These are phyloP conservation scores for Gorgonomyces haynaldii DNA, from an alignment of 192 early-diverging fungal species.

Conservation along the genomic window DNA sequence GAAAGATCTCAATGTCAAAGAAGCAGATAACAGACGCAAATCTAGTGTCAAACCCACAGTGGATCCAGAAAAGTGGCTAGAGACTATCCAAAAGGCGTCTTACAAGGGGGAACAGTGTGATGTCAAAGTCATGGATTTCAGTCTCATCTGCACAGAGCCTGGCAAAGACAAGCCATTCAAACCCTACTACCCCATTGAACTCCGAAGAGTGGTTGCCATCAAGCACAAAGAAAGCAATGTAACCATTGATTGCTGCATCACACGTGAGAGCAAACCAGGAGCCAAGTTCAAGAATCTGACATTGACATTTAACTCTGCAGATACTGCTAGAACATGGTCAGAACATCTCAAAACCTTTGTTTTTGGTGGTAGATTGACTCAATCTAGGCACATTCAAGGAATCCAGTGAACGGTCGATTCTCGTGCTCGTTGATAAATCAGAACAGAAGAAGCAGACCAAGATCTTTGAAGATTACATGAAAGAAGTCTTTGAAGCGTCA, in stretches of 20 bases:
- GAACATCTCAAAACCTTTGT: slow-evolving; percentile 21
- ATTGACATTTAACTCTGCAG: slow-evolving; percentile 14
- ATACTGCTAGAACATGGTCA: slow-evolving; percentile 17
- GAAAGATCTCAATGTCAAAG: too few relatives aligned
- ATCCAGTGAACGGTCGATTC: slow-evolving; percentile 11
- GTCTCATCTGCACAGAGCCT: slow-evolving; percentile 23
- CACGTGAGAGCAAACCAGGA: slow-evolving; percentile 25
- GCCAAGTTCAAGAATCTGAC: slow-evolving; percentile 33
- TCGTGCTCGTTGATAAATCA: slow-evolving; percentile 38
- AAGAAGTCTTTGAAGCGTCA: slow-evolving; percentile 28
- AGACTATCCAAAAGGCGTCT: slow-evolving; percentile 12
- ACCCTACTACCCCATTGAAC: slow-evolving; percentile 29
- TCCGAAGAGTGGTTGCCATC: slow-evolving; percentile 24
- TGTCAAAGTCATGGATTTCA: slow-evolving; percentile 17
- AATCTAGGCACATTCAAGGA: slow-evolving; percentile 6
- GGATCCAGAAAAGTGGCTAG: background rate
- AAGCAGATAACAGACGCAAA: too few relatives aligned
- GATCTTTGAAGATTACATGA: slow-evolving; percentile 38
- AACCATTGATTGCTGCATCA: slow-evolving; percentile 21
- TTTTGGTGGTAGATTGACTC: slow-evolving; percentile 26
- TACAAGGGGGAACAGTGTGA: slow-evolving; percentile 31
- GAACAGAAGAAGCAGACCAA: slow-evolving; percentile 27
- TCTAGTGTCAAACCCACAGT: too few relatives aligned
- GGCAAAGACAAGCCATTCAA: slow-evolving; percentile 30
- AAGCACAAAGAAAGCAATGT: slow-evolving; percentile 15